Evolutionary conservation across 2,329 filamentous ascomycete genomes (phyloP).

Genomic region (Didymella keratinophila): DNA sequence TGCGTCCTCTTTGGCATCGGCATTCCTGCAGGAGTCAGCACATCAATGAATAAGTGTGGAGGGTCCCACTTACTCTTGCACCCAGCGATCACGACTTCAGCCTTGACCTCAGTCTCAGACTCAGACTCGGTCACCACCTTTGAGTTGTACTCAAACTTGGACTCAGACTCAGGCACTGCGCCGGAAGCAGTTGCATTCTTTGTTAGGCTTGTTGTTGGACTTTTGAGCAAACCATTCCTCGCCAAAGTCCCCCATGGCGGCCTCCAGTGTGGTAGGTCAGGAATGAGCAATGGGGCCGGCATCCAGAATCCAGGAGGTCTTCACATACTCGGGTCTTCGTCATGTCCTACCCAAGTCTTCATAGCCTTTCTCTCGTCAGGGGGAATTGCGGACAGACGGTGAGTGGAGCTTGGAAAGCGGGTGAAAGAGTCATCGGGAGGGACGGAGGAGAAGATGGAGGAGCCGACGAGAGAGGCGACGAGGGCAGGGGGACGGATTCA

Average conservation of each 20-base stretch:
- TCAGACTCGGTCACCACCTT: neutral
- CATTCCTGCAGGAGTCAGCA: neutral
- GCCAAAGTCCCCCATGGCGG: no score
- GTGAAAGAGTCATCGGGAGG: neutral
- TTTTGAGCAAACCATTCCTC: no score
- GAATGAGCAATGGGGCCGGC: neutral
- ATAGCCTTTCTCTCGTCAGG: neutral
- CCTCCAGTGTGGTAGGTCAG: neutral
- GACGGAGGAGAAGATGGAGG: neutral
- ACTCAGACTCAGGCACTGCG: neutral
- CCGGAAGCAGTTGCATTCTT: no score
- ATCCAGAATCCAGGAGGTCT: neutral
- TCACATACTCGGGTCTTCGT: neutral
- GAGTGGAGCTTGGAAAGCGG: neutral
- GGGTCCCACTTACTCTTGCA: no score
- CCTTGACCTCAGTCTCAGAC: neutral
- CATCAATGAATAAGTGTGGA: no score
- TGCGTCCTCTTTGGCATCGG: neutral
- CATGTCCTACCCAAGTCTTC: no score
- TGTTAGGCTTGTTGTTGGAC: no score
- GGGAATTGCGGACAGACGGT: neutral
- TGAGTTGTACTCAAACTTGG: neutral
- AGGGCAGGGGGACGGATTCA: neutral
- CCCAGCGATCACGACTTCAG: neutral
- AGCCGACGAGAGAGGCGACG: neutral